Conservation (phyloP, 306 rosid species). For the Carpinus fangiana region DNA sequence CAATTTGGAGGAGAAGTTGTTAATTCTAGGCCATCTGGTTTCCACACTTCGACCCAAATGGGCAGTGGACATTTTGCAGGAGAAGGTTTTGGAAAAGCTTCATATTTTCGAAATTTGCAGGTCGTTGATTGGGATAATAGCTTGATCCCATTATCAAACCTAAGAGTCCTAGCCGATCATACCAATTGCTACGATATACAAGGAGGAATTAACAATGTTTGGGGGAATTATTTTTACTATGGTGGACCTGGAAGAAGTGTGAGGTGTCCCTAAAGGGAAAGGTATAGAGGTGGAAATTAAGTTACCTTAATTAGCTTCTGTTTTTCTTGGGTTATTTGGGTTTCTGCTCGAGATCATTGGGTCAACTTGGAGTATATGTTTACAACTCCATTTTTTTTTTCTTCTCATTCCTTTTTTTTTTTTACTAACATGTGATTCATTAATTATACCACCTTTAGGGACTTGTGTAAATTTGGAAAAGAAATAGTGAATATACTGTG, state of each 20-base stretch:
- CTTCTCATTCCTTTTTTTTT: constrained; percentile 39
- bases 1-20: constrained; percentile 94
- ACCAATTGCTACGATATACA: constrained; percentile 91
- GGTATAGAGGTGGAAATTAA: constrained; percentile 32
- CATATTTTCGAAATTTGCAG: constrained; percentile 79
- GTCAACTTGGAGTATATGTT: constrained; percentile 41
- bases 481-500: constrained; percentile 59
- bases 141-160: constrained; percentile 68
- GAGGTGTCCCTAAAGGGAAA: constrained; percentile 68
- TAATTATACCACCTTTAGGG: constrained; percentile 46
- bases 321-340: constrained; percentile 46
- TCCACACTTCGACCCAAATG: constrained; percentile 88
- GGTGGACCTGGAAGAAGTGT: constrained; percentile 98
- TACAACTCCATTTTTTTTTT: constrained; percentile 29
- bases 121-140: constrained; percentile 93
- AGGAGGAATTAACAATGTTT: constrained; percentile 81
- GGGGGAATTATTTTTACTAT: constrained; percentile 95
- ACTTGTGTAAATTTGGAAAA: constrained; percentile 58
- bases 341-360: constrained; percentile 52
- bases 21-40: constrained; percentile 60
- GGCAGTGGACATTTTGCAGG: constrained; percentile 90
- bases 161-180: constrained; percentile 86
- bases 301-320: not conserved
- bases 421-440: constrained; percentile 59
- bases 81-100: constrained; percentile 88